Conservation (phyloP, 2,329 filamentous ascomycete species). For the Endoconidiophora laricicola region DNA sequence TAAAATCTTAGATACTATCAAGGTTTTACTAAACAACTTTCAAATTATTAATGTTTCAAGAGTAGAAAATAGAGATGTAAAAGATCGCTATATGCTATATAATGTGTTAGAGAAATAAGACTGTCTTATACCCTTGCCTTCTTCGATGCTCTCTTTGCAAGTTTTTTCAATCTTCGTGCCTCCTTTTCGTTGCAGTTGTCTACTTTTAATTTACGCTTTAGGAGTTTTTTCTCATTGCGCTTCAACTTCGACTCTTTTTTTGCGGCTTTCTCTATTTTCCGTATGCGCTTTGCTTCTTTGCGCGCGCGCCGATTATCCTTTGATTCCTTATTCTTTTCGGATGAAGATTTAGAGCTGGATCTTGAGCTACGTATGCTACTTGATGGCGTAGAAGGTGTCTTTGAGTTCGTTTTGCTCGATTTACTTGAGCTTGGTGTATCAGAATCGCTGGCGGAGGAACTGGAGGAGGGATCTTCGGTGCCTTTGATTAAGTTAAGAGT, state of each 20-base stretch:
- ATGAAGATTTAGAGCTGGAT: not conserved
- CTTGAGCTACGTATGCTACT: not conserved
- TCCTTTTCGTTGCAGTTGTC: conserved; percentile 22
- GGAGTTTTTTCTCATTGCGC: conserved; percentile 18
- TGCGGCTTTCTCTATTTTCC: conserved; percentile 8
- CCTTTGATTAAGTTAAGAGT: conserved; percentile 32
- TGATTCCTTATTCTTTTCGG: conserved; percentile 6
- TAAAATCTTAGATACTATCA: not conserved
- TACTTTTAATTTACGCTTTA: conserved; percentile 26
- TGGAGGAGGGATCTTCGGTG: conserved; percentile 2
- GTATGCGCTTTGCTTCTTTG: conserved; percentile 9
- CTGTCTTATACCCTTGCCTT: conserved; percentile 10
- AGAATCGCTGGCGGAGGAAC: conserved; percentile 2
- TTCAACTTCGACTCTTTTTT: conserved; percentile 21
- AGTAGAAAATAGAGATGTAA: not conserved
- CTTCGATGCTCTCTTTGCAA: conserved; percentile 16
- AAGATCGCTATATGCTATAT: not conserved
- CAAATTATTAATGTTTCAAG: not conserved
- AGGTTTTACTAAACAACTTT: not conserved
- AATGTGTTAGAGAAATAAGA: not conserved
- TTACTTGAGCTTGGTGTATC: not conserved
- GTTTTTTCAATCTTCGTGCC: conserved; percentile 15
- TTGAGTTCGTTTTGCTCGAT: not conserved
- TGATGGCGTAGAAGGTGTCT: not conserved
- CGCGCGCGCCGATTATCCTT: conserved; percentile 14